Base-by-base conservation (phyloP, 2,329 filamentous ascomycete species). In the Fusarium oligoseptatum region DNA sequence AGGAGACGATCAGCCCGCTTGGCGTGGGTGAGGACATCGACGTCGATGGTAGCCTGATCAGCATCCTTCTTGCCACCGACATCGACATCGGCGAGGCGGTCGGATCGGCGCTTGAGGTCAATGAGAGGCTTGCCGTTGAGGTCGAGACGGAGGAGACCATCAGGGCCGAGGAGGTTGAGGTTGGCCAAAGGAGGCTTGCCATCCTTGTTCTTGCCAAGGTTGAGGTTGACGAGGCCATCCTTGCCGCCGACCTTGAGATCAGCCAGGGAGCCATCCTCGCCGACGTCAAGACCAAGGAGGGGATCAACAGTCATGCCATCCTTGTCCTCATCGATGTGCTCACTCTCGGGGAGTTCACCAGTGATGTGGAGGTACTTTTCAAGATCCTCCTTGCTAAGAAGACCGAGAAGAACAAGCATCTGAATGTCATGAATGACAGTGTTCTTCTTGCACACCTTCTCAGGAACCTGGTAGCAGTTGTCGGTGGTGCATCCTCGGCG, bases 371-470 rank as follows among this genome's bases (percentile, higher is more conserved):
- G 74, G 67, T 77, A 78, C 64, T 73, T 56, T 24, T 77, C 67
- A 37, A 78, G 74, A 27, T 77, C 69, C 34, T 75, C 71, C 48
- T 75, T 62, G 29, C 69, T 73, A 4, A 77, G 67, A 37, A 77
- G 74, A 17, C 67, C 76, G 14, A 77, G 64, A n/a, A 72, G 41
- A 36, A 76, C 60, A 12, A 78, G 70, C 56, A 74, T 60, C 55
- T 76, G 68, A 7, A 77, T 64, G 67, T 77, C 76, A n/a, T 72
- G 56, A 32, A 64, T 34, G 50, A 77, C 73, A 22, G 67, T 68
- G 60, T 66, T 61, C 71, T 77, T 76, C 39, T 68, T 57, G 76
- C 76, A 78, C 60, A 74, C 73, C 43, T 73, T 45, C 57, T 77
- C 60, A 39, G 60, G 64, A 37, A 76, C 74, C 58, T 75, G 39